These are phyloP conservation scores for Phytophthora aleatoria DNA, from an alignment of 352 stramenopile genomes.

Conservation along the genomic window DNA sequence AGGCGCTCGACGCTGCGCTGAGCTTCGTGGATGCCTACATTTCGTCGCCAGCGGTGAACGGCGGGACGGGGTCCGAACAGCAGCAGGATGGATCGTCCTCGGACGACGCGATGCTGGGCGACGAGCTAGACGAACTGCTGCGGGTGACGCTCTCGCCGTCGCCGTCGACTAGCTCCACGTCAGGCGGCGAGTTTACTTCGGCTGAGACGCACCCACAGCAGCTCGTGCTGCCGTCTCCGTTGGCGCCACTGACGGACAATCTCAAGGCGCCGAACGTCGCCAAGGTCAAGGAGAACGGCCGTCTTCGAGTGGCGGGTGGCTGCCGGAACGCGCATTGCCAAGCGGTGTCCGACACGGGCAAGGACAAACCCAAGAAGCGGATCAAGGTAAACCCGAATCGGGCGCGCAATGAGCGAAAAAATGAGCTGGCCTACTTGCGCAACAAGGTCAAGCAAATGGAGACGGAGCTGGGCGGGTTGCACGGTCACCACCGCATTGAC, in stretches of 20 bases:
- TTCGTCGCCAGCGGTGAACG: background rate
- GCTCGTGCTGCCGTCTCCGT: conserved; percentile 19
- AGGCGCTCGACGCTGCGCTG: conserved; percentile 34
- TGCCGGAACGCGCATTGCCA: conserved; percentile 10
- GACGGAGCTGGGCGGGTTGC: conserved; percentile 31
- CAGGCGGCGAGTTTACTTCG: background rate
- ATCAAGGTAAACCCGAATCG: conserved; percentile 46
- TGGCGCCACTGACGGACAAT: conserved; percentile 17
- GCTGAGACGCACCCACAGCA: conserved; percentile 1
- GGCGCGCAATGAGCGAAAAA: conserved; percentile 49
- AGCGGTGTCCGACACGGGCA: background rate
- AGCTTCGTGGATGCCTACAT: conserved; percentile 31
- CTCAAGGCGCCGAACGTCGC: conserved; percentile 9
- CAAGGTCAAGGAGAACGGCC: conserved; percentile 29
- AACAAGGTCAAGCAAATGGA: conserved; percentile 54
- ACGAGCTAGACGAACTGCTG: conserved; percentile 30
- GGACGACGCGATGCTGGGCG: conserved; percentile 13
- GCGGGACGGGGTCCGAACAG: background rate
- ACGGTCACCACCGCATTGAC: conserved; percentile 11
- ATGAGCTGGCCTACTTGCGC: conserved; percentile 60
- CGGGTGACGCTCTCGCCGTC: conserved; percentile 9
- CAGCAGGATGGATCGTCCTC: conserved; percentile 15
- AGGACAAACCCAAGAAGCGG: conserved; percentile 16
- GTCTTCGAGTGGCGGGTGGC: conserved; percentile 11
- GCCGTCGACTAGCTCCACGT: conserved; percentile 12